phyloP scores from a whole-genome alignment of 225 moss, liverwort and hornwort species.

The Bryoerythrophyllum caledonicum region DNA sequence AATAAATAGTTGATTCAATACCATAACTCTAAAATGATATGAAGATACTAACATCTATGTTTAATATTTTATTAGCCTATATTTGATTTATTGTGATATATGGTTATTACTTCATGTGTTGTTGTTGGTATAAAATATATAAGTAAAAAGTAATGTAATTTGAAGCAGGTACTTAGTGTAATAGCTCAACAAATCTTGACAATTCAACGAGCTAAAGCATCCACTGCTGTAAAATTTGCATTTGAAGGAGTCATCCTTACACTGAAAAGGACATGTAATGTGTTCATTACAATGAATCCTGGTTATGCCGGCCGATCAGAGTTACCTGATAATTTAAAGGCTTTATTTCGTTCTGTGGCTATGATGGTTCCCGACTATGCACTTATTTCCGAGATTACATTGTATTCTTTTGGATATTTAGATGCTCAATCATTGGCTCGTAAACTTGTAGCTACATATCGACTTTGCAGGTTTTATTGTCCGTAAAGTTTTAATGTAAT shows the following conservation, averaged over 20 bases:
- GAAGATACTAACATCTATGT: not conserved
- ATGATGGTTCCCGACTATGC: conserved; percentile 90
- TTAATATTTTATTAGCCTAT: not conserved
- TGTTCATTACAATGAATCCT: conserved; percentile 82
- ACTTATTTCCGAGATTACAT: conserved; percentile 67
- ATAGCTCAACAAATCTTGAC: conserved; percentile 78
- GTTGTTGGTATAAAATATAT: not conserved
- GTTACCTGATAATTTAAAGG: conserved; percentile 64
- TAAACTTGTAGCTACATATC: conserved; percentile 76
- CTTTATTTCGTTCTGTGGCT: conserved; percentile 70
- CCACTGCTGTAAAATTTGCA: conserved; percentile 47
- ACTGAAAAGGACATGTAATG: conserved; percentile 61
- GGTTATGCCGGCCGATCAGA: conserved; percentile 72
- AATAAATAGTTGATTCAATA: not conserved
- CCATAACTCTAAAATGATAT: not conserved
- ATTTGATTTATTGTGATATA: not conserved
- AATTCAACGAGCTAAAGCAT: conserved; percentile 69
- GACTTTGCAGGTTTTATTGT: conserved; percentile 50
- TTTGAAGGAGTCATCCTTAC: conserved; percentile 66
- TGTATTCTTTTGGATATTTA: conserved; percentile 69
- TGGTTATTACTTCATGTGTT: not conserved
- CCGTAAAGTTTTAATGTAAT: too few species aligned
- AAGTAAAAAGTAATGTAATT: not conserved
- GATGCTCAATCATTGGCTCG: conserved; percentile 62
- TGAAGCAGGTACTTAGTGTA: conserved; percentile 61